These are phyloP conservation scores for Turritis glabra DNA, from an alignment of 345 rosid species.

Conservation along the genomic window DNA sequence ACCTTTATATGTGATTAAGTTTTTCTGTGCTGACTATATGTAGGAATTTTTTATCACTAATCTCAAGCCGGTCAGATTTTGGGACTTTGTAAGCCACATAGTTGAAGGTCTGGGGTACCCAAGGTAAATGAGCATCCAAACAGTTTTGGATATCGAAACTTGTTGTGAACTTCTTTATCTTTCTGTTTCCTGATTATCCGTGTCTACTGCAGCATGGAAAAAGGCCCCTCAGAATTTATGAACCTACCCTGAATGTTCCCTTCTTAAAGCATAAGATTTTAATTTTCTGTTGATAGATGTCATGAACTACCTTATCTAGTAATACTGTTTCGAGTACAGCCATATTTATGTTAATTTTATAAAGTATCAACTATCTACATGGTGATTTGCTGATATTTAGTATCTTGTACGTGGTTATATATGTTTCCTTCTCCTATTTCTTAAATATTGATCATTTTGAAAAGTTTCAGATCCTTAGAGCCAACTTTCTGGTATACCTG, in stretches of 20 bases:
- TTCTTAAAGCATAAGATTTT: not conserved
- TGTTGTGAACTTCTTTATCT: not conserved
- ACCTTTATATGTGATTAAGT: conserved; percentile 25
- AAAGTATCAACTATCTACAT: no score
- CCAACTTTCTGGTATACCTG: conserved; percentile 16
- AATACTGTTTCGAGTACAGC: not conserved
- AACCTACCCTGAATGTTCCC: not conserved
- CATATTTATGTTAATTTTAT: no score
- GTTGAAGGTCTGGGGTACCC: conserved; percentile 80
- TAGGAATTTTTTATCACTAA: conserved; percentile 93
- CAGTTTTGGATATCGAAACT: not conserved
- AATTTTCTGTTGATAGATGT: not conserved
- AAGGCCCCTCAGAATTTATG: conserved; percentile 1
- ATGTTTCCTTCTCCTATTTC: not conserved
- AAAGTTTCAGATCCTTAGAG: conserved; percentile 9
- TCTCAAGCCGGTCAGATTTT: conserved; percentile 70
- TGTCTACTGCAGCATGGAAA: not conserved
- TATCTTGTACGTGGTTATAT: not conserved
- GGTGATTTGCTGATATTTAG: not conserved
- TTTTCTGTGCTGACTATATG: conserved; percentile 35
- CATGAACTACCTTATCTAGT: conserved; percentile 14
- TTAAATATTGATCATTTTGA: conserved; percentile 6
- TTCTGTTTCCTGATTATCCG: not conserved
- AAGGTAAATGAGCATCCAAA: conserved; percentile 53
- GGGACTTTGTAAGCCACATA: conserved; percentile 69